Base-by-base conservation (phyloP, 2,329 filamentous ascomycete genomes). In the Colletotrichum ledebouriae region DNA sequence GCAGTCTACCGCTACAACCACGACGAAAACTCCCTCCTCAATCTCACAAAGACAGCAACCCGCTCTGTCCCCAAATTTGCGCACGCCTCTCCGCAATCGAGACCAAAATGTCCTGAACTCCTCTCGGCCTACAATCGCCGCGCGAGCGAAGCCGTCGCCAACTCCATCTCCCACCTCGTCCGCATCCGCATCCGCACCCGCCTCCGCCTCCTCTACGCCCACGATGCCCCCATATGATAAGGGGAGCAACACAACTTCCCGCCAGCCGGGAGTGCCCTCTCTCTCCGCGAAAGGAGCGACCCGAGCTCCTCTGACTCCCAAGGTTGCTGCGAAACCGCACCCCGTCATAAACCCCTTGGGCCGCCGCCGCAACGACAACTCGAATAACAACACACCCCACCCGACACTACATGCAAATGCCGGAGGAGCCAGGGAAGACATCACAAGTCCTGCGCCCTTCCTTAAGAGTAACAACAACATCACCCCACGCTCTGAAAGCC, bases 401-500 rank as follows among this genome's bases (percentile, higher is more conserved):
- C 52, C 73, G 71, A 67, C 74, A 76, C 69, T 74, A 77, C 74
- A 72, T 74, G 62, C 59, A 75, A 73, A 68, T 22, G 65, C 58
- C 59, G 73, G 68, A 29, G 53, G 71, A 20, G 73, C 74, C 13
- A 75, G 76, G 67, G 88, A 91, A 58, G 85, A 88, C 69, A 75
- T 83, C 71, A 78, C 84, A 50, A 85, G 86, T 50, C 83, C 88
- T 9, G 81, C 84, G 34, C 82, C 85, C 57, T 75, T 86, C 58
- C 80, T 94, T 50, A 88, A 49, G 34, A 59, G 86, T 81, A 77
- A 93, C 76, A 82, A 86, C 81, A 77, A 93, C 77, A 82, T 94
- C 76, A 97, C 94, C 3, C 93, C 94, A 58, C 89, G 94, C 72
- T 94, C 94, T 9, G 91, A 91, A 9, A 84, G 89, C 56, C 87